Evolutionary conservation across 2,329 filamentous ascomycete genomes (phyloP), one percentile per base, ranked within the genome.

Genomic region (Alternaria novae-zelandiae): DNA sequence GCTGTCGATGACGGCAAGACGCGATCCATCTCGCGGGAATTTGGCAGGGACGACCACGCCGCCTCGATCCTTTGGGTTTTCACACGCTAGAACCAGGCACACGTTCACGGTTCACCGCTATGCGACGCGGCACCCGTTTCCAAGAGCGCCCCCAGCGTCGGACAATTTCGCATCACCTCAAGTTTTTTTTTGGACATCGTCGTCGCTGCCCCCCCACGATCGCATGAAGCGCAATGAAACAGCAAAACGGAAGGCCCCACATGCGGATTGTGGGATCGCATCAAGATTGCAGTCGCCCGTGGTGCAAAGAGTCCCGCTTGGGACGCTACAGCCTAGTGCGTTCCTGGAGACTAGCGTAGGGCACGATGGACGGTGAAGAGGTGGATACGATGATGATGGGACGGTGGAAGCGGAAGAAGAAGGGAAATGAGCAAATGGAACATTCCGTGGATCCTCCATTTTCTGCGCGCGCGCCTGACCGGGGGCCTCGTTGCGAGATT

Each of bases 221-320:
- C 30, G 49, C 60, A 63, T 59, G 58, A 55, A 59, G 43, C 43
- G 30, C 56, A 59, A 59, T 63, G 60, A 63, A 63, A 63, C 60
- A 59, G 32, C 56, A 47, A 45, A 44, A 59, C 49, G 50, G 56
- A 54, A 43, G 26, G 50, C 32, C 60, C 56, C 60, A 59, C 60
- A 50, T 17, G 43, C 26, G 50, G 60, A 25, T 28, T 49, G 26
- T 63, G 32, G 60, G 15, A 55, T 59, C 50, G 43, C 25, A 49
- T 54, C 56, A 59, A 57, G 30, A 44, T 54, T 59, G 43, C 30
- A 54, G 30, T 44, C 50, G 60, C 49, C 49, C 60, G 36, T 23
- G 28, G 11, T 50, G 21, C 43, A 59, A 23, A 11, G n/a, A 36
- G 25, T 43, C 44, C 28, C 44, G n/a, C 49, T 50, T 59, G 55